Conservation (phyloP, 768 basidiomycete species). For the Boletus subparvulus region DNA sequence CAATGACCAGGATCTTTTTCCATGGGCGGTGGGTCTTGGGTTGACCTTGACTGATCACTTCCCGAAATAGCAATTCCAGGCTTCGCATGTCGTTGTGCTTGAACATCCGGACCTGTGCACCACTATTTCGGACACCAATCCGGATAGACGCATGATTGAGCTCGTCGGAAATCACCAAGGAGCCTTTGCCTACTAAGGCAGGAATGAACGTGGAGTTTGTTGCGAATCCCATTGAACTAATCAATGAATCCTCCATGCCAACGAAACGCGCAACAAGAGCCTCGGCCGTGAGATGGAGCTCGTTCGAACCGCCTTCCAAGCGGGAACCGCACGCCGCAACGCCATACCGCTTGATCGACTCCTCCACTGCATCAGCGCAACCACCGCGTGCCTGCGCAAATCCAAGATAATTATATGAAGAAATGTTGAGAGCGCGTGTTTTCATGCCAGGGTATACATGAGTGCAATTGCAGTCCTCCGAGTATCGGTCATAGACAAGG, state of each 20-base stretch:
- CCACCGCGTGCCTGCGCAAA: slow-evolving; percentile 93
- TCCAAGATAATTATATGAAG: slow-evolving; percentile 98
- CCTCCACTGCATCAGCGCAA: slow-evolving; percentile 82
- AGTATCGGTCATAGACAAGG: slow-evolving; percentile 77
- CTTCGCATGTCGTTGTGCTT: slow-evolving; percentile 94
- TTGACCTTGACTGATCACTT: slow-evolving; percentile 95
- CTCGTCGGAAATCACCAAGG: slow-evolving; percentile 95
- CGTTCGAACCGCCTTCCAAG: slow-evolving; percentile 82
- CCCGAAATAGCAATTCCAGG: slow-evolving; percentile 77
- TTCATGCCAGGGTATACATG: slow-evolving; percentile 73
- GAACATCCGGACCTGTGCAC: slow-evolving; percentile 88
- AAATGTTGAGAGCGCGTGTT: slow-evolving; percentile 92
- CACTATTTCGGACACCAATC: slow-evolving; percentile 85
- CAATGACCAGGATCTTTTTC: slow-evolving; percentile 95
- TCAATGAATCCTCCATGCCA: slow-evolving; percentile 85
- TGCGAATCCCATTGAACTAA: slow-evolving; percentile 95
- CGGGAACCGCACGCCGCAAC: slow-evolving; percentile 73
- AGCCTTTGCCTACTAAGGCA: slow-evolving; percentile 86
- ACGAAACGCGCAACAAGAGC: slow-evolving; percentile 87
- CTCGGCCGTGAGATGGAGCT: slow-evolving; percentile 80
- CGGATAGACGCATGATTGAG: slow-evolving; percentile 95
- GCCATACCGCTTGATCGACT: slow-evolving; percentile 74
- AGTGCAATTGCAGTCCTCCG: slow-evolving; percentile 77
- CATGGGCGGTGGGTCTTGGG: slow-evolving; percentile 98
- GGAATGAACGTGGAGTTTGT: slow-evolving; percentile 94